Base-by-base conservation (phyloP, 208 protist genomes). In the Porcisia deanei region DNA sequence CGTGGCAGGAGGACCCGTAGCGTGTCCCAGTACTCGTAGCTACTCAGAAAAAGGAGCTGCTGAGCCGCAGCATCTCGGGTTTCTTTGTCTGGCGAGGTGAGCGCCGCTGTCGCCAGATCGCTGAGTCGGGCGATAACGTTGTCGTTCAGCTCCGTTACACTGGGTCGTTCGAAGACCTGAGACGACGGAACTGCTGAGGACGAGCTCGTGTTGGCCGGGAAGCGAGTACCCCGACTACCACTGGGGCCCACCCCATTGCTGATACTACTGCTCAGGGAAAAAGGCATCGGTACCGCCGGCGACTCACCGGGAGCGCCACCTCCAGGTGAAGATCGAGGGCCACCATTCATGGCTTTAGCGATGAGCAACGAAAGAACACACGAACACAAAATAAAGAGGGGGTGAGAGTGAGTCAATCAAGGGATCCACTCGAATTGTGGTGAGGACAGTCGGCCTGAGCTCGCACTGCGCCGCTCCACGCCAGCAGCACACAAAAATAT, bases 11-110 rank as follows among this genome's bases (percentile, higher is more conserved):
- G 71, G 14, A 45, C 37, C 54, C 93, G 91, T 16, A 91, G 81
- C 49, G 71, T 72, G n/a, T 96, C 87, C 88, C 87, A 96, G 73
- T 92, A 73, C 61, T 96, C 93, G 75, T 88, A 97, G 52, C 81
- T 89, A 76, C 90, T 95, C 10, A 97, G 86, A 71, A 92, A 91
- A 30, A 85, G 85, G 0, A 97, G 90, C 73, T 89, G 85, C n/a
- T 81, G 64, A 0, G 87, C 87, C 0, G 91, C 91, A 43, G 47
- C 64, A 37, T 93, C 85, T 22, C 93, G 89, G 2, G 79, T 82
- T 12, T 71, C 72, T 68, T 91, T 91, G 66, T 91, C 81, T 3
- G 81, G 72, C 6, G 90, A 94, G 22, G 79, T 94, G 6, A 97
- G 80, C 14, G 90, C 85, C 16, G 78, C 76, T 20, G 73, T 79